Base-by-base conservation (phyloP, 176 grass and related monocot genomes). In the Carex kokanica region DNA sequence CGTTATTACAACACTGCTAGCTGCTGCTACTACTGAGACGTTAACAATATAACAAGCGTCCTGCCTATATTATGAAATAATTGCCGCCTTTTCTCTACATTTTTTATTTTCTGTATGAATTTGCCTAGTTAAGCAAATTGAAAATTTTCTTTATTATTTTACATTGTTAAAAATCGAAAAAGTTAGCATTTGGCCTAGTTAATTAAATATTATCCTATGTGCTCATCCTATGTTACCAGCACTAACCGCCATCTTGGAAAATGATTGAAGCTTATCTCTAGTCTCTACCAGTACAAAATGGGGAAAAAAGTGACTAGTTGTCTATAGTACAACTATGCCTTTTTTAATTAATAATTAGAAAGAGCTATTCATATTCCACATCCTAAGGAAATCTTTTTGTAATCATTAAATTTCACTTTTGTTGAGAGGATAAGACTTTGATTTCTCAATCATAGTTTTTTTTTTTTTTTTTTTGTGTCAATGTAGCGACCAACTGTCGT, bases 171-270 rank as follows among this genome's bases (percentile, higher is more conserved):
- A 17, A 16, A 67, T 14, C 17, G 17, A 38, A 43, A 70, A 43
- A 41, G 2, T 23, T 4, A 41, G 16, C 24, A 32, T 31, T 61
- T 24, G 59, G 24, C 32, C 65, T 69, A 69, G 14, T 24, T 55
- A 55, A 53, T 55, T 54, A 55, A 55, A 77, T 77, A 77, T 23
- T 24, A 55, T 77, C 10, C 71, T 74, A 74, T 45, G 71, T 74
- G 47, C 45, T 13, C 41, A 75, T 53, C 13, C 47, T 55, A 47
- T 77, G 36, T 38, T 38, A 0, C 36, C 36, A 77, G 73, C 73
- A 77, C 73, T 77, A 55, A 77, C 73, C 23, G 49, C 73, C 23
- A 54, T 77, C 21, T 32, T 77, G 23, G 24, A 77, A 75, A 55
- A 32, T 53, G 73, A 55, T 32, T 47, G 73, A 77, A 8, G 73